Evolutionary conservation across 108 stramenopile species (phyloP).

Genomic region (Pseudonitzschia delicatissima): DNA sequence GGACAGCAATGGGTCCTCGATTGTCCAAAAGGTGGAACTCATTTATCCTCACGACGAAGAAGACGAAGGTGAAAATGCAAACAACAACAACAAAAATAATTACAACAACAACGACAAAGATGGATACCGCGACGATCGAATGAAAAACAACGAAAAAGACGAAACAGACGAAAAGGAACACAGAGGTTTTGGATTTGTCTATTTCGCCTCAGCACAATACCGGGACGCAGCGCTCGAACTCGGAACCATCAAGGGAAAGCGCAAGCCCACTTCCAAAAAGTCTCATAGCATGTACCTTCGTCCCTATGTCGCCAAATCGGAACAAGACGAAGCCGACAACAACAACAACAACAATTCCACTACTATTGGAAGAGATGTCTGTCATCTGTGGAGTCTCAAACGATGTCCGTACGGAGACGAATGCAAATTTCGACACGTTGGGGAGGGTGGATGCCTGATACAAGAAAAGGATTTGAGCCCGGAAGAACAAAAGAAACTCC

Average conservation of each 20-base stretch:
- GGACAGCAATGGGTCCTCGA: slow-evolving; percentile 19
- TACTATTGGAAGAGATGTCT: slow-evolving; percentile 30
- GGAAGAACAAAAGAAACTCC: background rate
- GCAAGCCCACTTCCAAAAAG: slow-evolving; percentile 47
- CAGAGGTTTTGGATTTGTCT: slow-evolving; percentile 78
- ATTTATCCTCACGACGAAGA: slow-evolving; percentile 30
- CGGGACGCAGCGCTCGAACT: slow-evolving; percentile 39
- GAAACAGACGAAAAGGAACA: slow-evolving; percentile 35
- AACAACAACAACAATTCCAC: slow-evolving; percentile 4
- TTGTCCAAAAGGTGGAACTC: slow-evolving; percentile 43
- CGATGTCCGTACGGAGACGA: slow-evolving; percentile 69
- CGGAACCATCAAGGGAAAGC: slow-evolving; percentile 55
- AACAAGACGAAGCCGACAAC: slow-evolving; percentile 21
- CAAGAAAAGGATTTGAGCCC: slow-evolving; percentile 15
- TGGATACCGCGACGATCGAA: slow-evolving; percentile 12
- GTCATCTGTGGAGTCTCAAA: slow-evolving; percentile 60
- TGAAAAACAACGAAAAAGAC: slow-evolving; percentile 15
- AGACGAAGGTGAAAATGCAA: background rate
- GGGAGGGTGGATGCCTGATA: slow-evolving; percentile 55
- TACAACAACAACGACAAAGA: slow-evolving; percentile 3
- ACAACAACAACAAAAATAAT: slow-evolving; percentile 8
- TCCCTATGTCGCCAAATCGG: slow-evolving; percentile 22
- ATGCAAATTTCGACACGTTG: slow-evolving; percentile 75
- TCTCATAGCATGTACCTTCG: slow-evolving; percentile 60
- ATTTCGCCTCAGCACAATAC: slow-evolving; percentile 25